Base-by-base conservation (phyloP, 805 yeast species). In the Myxozyma mucilagina region DNA sequence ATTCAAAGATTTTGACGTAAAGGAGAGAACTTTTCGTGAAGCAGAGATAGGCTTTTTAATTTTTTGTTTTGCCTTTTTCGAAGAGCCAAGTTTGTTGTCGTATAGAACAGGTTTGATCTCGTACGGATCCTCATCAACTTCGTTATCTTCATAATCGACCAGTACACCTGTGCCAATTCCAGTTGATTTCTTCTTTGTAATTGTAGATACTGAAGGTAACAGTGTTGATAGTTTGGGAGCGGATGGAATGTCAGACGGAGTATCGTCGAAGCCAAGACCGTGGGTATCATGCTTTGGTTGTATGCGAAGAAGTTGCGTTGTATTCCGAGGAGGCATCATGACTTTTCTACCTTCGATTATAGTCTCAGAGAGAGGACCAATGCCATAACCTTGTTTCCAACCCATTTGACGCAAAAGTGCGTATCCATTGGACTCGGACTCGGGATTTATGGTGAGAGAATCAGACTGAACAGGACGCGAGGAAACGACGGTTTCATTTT, bases 301-400 rank as follows among this genome's bases (percentile, higher is more conserved):
- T 24, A 41, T 35, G 3, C 45, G 34, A n/a, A 31, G 9, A 29
- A 31, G 4, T 14, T 43, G 18, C 24, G 42, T 9, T 0, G 43
- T 35, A 7, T n/a, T n/a, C 44, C 53, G 56, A 2, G 71, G 72
- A 16, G 68, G 68, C 42, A 65, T 29, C 42, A 55, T 54, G 32
- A 66, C 57, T 41, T 45, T 53, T 14, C 60, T 53, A 20, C 59
- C 61, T 14, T 57, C 63, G 35, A 56, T 45, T 31, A 88, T 86
- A 71, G 93, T 93, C 71, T 80, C 80, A 66, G 86, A 86, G 14
- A 75, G 80, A 6, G 84, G 82, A 51, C 97, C 97, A 45, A 90
- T 78, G 8, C 96, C 96, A 71, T 86, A 87, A 36, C 97, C 97
- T 53, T 77, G 75, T 18, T 75, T 75, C 97, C 97, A 90, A 3